Evolutionary conservation across 441 rosid genomes (phyloP).

Genomic region (Macaranga tanarius): DNA sequence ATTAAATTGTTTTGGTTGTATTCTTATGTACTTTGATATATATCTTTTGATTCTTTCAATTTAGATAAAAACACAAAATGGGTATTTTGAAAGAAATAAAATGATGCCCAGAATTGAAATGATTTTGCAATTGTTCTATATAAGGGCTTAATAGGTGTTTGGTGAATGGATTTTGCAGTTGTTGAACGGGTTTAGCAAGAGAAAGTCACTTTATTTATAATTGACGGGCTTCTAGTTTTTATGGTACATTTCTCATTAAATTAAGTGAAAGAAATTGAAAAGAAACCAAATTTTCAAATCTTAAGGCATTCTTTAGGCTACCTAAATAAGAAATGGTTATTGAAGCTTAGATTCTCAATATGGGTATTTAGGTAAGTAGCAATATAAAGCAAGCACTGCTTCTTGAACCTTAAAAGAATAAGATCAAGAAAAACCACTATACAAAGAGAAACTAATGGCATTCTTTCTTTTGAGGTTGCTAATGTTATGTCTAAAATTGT

Average conservation of each 20-base stretch:
- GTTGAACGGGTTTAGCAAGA: too few relatives aligned
- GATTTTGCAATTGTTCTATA: too few relatives aligned
- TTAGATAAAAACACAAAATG: too few relatives aligned
- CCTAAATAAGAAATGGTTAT: conserved; percentile 66
- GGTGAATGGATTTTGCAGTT: too few relatives aligned
- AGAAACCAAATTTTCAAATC: conserved; percentile 3
- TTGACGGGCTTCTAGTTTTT: neutral
- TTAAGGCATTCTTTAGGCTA: conserved; percentile 1
- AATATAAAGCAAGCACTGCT: conserved; percentile 87
- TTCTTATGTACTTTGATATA: too few relatives aligned
- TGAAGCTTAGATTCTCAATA: conserved; percentile 86
- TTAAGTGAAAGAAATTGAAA: neutral
- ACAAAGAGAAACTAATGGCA: conserved; percentile 47
- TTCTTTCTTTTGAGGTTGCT: conserved; percentile 92
- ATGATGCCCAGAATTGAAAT: too few relatives aligned
- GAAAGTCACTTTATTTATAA: too few relatives aligned
- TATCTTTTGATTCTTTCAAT: too few relatives aligned
- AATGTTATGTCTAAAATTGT: conserved; percentile 79
- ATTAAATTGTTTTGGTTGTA: too few relatives aligned
- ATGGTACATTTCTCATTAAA: neutral
- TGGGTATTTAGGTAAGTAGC: conserved; percentile 90
- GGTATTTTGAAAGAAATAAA: too few relatives aligned
- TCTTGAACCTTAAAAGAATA: conserved; percentile 42
- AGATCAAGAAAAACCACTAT: conserved; percentile 26
- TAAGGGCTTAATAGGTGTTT: too few relatives aligned